Evolutionary conservation across 371 early-diverging fungal species (phyloP).

Genomic region (Saksenaea oblongispora): DNA sequence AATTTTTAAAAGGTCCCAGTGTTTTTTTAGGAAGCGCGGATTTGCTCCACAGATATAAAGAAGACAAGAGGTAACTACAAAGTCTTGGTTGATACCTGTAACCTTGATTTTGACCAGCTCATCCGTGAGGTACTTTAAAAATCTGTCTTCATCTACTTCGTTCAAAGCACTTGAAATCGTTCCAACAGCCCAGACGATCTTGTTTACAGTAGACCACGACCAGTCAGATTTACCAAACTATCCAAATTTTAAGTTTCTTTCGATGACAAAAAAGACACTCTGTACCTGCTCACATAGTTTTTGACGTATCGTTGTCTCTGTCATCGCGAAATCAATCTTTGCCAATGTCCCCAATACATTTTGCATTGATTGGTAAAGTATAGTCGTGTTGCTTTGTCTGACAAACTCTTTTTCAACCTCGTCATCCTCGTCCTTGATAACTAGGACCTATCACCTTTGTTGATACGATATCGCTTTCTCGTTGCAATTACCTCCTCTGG

Average conservation of each 20-base stretch:
- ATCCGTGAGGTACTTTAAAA: slow-evolving; percentile 88
- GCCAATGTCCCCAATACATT: slow-evolving; percentile 94
- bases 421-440: slow-evolving; percentile 99
- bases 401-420: slow-evolving; percentile 96
- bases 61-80: slow-evolving; percentile 96
- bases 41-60: slow-evolving; percentile 98
- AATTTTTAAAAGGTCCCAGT: slow-evolving; percentile 96
- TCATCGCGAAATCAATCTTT: slow-evolving; percentile 87
- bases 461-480: slow-evolving; percentile 45
- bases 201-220: slow-evolving; percentile 92
- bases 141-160: slow-evolving; percentile 89
- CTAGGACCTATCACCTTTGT: slow-evolving; percentile 54
- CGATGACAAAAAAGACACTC: not conserved
- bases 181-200: slow-evolving; percentile 97
- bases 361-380: slow-evolving; percentile 95
- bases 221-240: slow-evolving; percentile 57
- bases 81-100: slow-evolving; percentile 92
- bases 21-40: slow-evolving; percentile 94
- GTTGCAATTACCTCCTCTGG: slow-evolving; percentile 87
- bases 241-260: slow-evolving; percentile 61
- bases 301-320: slow-evolving; percentile 88
- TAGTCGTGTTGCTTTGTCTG: slow-evolving; percentile 96
- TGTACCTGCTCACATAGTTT: slow-evolving; percentile 57
- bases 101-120: slow-evolving; percentile 82
- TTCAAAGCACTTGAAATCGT: slow-evolving; percentile 91